Evolutionary conservation across 1,139 yeast species (phyloP).

Genomic region (Meyerozyma sp.): DNA sequence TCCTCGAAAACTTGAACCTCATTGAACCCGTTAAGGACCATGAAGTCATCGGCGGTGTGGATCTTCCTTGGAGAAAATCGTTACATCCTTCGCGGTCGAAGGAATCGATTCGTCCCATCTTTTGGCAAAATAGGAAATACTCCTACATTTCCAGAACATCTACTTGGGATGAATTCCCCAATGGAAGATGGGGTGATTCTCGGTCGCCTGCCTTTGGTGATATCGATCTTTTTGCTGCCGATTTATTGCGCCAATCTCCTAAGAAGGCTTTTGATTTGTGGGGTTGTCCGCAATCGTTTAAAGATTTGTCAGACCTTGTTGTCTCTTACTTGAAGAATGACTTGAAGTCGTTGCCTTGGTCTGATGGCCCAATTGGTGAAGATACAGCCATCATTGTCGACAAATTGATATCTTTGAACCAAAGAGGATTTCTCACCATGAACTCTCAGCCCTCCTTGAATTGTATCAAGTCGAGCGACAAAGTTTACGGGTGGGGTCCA

Average conservation of each 20-base stretch:
- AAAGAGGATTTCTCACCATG: slow-evolving; percentile 68
- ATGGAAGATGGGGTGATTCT: slow-evolving; percentile 94
- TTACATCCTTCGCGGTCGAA: slow-evolving; percentile 75
- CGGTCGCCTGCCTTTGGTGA: slow-evolving; percentile 93
- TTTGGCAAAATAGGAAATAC: slow-evolving; percentile 93
- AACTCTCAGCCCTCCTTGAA: slow-evolving; percentile 95
- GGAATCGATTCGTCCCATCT: slow-evolving; percentile 88
- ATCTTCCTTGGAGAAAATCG: slow-evolving; percentile 86
- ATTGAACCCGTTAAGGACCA: slow-evolving; percentile 41
- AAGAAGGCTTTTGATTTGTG: slow-evolving; percentile 77
- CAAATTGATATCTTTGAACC: slow-evolving; percentile 57
- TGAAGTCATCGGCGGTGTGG: slow-evolving; percentile 35
- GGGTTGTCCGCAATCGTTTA: slow-evolving; percentile 67
- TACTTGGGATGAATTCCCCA: slow-evolving; percentile 93
- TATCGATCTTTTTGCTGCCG: slow-evolving; percentile 71
- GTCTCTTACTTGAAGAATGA: slow-evolving; percentile 64
- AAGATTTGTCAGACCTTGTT: slow-evolving; percentile 60
- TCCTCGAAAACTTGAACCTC: slow-evolving; percentile 67
- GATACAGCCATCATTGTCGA: slow-evolving; percentile 66
- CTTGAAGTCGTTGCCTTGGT: slow-evolving; percentile 84
- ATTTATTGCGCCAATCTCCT: slow-evolving; percentile 73
- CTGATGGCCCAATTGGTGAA: slow-evolving; percentile 78
- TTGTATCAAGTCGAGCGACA: slow-evolving; percentile 68
- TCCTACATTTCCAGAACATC: slow-evolving; percentile 87
- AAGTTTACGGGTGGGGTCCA: slow-evolving; percentile 94